Evolutionary conservation across 495 filamentous ascomycete species (phyloP).

Genomic region (Tuber melanosporum): DNA sequence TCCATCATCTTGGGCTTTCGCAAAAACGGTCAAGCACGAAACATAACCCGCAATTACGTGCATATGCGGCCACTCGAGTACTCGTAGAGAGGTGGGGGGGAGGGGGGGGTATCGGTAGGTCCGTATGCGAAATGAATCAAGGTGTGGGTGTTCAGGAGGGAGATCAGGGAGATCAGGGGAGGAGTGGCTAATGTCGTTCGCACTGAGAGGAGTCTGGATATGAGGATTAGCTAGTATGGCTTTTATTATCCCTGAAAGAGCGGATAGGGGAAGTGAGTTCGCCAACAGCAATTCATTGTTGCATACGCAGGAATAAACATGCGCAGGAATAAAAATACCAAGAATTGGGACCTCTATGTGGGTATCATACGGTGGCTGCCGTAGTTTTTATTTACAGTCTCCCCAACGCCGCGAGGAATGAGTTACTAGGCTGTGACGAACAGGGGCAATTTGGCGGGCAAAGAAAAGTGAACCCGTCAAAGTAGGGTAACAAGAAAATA

Average conservation of each 20-base stretch:
- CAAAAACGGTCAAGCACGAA: neutral
- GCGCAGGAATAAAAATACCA: neutral
- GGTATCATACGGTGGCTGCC: neutral
- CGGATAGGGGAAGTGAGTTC: neutral
- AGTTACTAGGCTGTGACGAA: too few species aligned
- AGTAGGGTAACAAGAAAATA: too few species aligned
- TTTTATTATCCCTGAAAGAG: neutral
- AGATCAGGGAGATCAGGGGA: neutral
- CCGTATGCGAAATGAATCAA: neutral
- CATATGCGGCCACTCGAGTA: neutral
- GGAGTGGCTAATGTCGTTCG: neutral
- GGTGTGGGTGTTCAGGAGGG: neutral
- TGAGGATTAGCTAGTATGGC: neutral
- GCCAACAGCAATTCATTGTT: neutral
- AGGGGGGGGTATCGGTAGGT: neutral
- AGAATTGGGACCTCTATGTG: neutral
- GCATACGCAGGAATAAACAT: neutral
- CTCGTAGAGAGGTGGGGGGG: neutral
- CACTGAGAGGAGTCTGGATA: neutral
- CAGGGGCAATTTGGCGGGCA: too few species aligned
- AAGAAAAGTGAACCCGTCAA: too few species aligned
- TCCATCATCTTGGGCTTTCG: neutral
- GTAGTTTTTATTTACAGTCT: neutral
- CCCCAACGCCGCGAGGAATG: too few species aligned
- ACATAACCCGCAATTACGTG: neutral